A percentile compares a stretch with the other conserved stretches of the same genome.
Evolutionary conservation across 73 alveolate species (phyloP).

Genomic region (Symbiodinium pilosum): DNA sequence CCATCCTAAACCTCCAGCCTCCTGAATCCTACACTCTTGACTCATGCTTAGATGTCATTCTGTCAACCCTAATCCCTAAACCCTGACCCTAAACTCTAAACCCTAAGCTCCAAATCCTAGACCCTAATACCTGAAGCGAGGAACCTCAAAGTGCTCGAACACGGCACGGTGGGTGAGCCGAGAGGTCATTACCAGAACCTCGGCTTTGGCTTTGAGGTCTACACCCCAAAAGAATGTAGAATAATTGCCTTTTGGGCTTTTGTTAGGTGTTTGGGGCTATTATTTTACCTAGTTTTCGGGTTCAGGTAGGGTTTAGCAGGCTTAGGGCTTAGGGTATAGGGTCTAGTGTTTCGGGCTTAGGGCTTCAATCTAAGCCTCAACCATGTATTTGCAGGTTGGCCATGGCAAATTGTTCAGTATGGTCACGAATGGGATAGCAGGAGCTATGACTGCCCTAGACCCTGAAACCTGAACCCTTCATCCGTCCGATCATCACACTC

Average conservation of each 20-base stretch:
- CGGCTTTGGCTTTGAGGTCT: not conserved
- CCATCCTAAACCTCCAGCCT: not conserved
- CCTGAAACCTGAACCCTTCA: too few relatives aligned
- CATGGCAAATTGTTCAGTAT: too few relatives aligned
- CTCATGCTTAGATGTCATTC: not conserved
- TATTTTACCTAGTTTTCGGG: too few relatives aligned
- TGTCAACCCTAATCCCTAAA: not conserved
- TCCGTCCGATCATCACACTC: too few relatives aligned
- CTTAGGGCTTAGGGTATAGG: not conserved
- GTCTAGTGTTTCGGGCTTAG: not conserved
- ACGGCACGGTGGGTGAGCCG: conserved; percentile 80
- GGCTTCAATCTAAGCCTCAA: not conserved
- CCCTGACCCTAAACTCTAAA: not conserved
- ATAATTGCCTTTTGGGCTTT: not conserved
- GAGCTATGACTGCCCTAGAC: too few relatives aligned
- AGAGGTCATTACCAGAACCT: conserved; percentile 79
- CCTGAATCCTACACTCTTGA: not conserved
- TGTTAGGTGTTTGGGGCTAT: not conserved
- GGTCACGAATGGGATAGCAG: too few relatives aligned
- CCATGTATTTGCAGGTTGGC: too few relatives aligned
- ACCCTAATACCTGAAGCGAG: not conserved
- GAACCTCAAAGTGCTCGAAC: conserved; percentile 72
- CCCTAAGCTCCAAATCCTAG: not conserved
- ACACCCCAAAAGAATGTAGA: too few relatives aligned
- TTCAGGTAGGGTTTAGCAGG: not conserved